Base-by-base conservation (phyloP, 495 filamentous ascomycete species). In the Delitschia confertaspora region DNA sequence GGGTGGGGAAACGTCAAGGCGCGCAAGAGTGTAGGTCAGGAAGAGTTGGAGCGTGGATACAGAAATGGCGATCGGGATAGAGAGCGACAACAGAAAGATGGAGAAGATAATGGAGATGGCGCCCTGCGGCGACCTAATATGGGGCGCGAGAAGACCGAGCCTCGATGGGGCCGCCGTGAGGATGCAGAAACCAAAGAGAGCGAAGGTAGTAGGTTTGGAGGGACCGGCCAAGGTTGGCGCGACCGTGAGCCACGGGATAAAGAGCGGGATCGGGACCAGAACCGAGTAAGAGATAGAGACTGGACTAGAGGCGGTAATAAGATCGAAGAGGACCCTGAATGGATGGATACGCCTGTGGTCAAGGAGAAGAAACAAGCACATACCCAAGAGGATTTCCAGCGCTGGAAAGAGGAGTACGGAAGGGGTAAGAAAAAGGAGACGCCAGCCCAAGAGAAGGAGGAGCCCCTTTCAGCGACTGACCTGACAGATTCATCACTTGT, bases 381-480 rank as follows among this genome's bases (percentile, higher is more conserved):
- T 57, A 93, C 83, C 7, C 80, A 83, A 57, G 87, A 93, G 56
- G 87, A 96, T 42, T 96, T 98, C 61, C 82, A 95, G 63, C 82
- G 81, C 46, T 98, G 93, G 78, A 95, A 95, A 66, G 85, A 91
- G 51, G 70, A 67, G 36, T n/a, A n/a, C n/a, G n/a, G n/a, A n/a
- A n/a, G n/a, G n/a, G 93, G 93, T 88, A 94, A 89, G 60, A 78
- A 80, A 20, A 65, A 61, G 37, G 64, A 64, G 55, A 38, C 51
- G 52, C 58, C 57, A 59, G 61, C 43, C 4, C 72, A 64, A 26
- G 72, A 76, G 46, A 78, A 75, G 59, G 62, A 69, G 20, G 55
- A 53, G 27, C 20, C 33, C 10, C 13, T 24, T 25, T 24, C n/a
- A 25, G 31, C 42, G 36, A 11, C 32, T 7, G 44, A 48, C 2